Conservation (phyloP, 1,284 basidiomycete genomes). For the Austroboletus novae-zelandiae region DNA sequence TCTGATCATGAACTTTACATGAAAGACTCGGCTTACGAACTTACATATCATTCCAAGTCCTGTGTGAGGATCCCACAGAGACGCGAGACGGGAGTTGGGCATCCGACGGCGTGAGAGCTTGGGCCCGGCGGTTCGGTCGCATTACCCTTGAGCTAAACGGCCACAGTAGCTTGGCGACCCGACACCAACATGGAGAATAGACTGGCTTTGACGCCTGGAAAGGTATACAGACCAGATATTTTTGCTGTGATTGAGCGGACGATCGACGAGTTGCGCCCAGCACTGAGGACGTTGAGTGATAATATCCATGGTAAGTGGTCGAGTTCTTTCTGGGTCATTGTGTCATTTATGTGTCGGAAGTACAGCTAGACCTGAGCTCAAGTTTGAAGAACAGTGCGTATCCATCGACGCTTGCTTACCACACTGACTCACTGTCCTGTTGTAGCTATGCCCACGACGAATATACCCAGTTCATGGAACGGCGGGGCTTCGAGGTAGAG, state of each 20-base stretch:
- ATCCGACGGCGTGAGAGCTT: too few species aligned
- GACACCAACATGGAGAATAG: constrained; percentile 9
- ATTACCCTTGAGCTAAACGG: not conserved
- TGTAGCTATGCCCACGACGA: constrained; percentile 51
- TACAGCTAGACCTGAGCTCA: constrained; percentile 57
- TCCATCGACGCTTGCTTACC: not conserved
- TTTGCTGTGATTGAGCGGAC: constrained; percentile 55
- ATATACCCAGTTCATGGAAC: constrained; percentile 54
- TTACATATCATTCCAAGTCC: too few species aligned
- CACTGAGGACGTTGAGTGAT: constrained; percentile 59
- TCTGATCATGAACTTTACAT: too few species aligned
- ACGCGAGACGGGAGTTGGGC: too few species aligned
- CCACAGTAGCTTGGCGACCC: constrained; percentile 18
- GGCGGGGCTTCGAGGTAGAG: constrained; percentile 58
- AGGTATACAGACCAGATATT: constrained; percentile 36
- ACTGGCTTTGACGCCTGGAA: constrained; percentile 12
- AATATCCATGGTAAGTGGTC: constrained; percentile 58
- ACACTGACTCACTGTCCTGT: not conserved
- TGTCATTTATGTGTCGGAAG: not conserved
- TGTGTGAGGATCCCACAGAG: too few species aligned
- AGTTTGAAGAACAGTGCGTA: constrained; percentile 51
- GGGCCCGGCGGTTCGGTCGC: too few species aligned
- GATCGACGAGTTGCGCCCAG: constrained; percentile 51
- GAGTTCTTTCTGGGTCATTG: not conserved
- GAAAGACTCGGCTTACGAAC: too few species aligned